Base-by-base conservation (phyloP, 2,329 filamentous ascomycete species). In the Venturia carpophila region DNA sequence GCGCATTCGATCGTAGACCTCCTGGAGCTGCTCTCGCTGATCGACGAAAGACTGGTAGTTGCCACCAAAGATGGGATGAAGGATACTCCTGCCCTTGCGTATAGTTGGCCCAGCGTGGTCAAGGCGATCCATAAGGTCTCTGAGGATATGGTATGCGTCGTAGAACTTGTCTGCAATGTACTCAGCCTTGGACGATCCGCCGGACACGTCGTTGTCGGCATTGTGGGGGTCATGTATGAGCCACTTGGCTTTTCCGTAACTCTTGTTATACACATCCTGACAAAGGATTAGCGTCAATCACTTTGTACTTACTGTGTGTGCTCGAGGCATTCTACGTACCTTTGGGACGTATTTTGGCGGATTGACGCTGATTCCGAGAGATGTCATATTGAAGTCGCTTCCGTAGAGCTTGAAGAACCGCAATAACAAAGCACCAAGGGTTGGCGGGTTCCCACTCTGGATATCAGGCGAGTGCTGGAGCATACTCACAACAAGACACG, bases 221-320 rank as follows among this genome's bases (percentile, higher is more conserved):
- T 90, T 89, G 74, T 97, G 96, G 0, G 94, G 94, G 72, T 99
- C 94, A 66, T 96, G 88, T 70, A 99, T 96, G 10, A 88, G 90
- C 88, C 81, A 17, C 75, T 76, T 71, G 87, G 87, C 70, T 37
- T 83, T 84, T 66, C 47, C 43, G 6, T 67, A 66, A 10, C 66
- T 47, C 43, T 62, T 55, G 19, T 73, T 71, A 64, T 76, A 76
- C 85, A 4, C 79, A 75, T 63, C 86, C 64, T 61, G 69, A 68
- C 24, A 64, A 64, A 45, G 62, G 64, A 62, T 65, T 64, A 65
- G 66, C 56, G 39, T 43, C 21, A 17, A 21, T 21, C 21, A 34
- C 39, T 10, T 37, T 13, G 11, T 41, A 55, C 37, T 49, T 30
- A 52, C 55, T 49, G 34, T 30, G 65, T 27, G 65, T 70, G 64